These are phyloP conservation scores for Dryas alaskensis DNA, from an alignment of 306 rosid species.

Conservation along the genomic window DNA sequence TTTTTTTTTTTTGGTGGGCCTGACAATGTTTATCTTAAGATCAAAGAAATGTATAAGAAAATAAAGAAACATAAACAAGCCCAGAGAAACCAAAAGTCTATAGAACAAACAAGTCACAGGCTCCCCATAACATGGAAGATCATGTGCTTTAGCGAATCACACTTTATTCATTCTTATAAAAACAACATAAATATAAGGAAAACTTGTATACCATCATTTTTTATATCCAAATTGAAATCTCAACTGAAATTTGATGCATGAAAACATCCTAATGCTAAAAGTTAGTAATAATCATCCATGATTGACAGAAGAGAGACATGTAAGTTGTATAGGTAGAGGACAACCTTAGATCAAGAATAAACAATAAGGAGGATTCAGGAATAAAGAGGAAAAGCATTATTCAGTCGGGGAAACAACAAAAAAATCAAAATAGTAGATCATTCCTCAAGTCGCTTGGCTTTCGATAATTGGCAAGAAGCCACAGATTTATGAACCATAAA, in stretches of 20 bases:
- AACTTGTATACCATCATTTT: not conserved
- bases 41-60: not conserved
- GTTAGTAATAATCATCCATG: not conserved
- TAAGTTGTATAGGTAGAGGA: not conserved
- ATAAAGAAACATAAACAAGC: not conserved
- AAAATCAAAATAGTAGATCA: not conserved
- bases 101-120: not conserved
- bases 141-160: not conserved
- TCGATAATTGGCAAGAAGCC: not conserved
- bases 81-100: not conserved
- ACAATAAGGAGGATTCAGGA: not conserved
- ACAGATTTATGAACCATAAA: not conserved
- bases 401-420: not conserved
- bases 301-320: not conserved
- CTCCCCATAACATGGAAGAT: not conserved
- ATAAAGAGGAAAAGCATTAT: not conserved
- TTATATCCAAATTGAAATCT: not conserved
- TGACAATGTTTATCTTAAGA: not conserved
- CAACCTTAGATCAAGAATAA: not conserved
- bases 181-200: not conserved
- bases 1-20: not conserved
- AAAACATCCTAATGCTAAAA: conserved; percentile 1
- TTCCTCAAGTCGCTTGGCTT: not conserved
- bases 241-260: not conserved
- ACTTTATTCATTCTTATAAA: conserved; percentile 4